Base-by-base conservation (phyloP, 163 green algal species). In the Coccomyxa subellipsoidea region DNA sequence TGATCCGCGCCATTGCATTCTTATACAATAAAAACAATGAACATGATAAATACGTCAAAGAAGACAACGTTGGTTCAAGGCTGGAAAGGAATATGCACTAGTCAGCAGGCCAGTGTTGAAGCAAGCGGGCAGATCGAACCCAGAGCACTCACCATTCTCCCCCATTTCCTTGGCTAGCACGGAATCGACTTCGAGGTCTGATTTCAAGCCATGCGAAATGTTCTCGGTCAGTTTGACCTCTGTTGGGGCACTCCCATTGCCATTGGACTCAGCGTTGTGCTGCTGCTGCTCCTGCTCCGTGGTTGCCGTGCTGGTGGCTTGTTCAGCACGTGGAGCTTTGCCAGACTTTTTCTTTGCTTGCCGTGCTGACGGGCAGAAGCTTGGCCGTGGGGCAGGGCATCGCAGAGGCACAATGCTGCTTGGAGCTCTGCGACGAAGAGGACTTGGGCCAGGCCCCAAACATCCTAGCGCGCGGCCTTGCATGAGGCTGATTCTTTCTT, bases 111-210 rank as follows among this genome's bases (percentile, higher is more conserved):
- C 40, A 40, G 75, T 40, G 70, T 38, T 40, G 34, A 77, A 40
- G 70, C 70, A 77, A 73, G 21, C 7, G 18, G 70, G 70, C 40
- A 38, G 70, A n/a, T n/a, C 37, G 35, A 32, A 79, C 12, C n/a
- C 1, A 54, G 12, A 32, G 25, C 9, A 7, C 59, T 54, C 69
- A 90, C 88, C 88, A 47, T 91, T 91, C 18, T 90, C 84, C 38
- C 37, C 80, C 37, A 91, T 79, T 79, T 91, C 88, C 54, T 85
- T 81, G 35, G 83, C 81, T 54, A 89, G 76, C 9, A 87, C 83
- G 21, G 80, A 72, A 34, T 87, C 86, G 18, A 87, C 59, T 21
- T 86, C 81, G 23, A 88, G 38, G 23, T 87, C 79, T 29, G 47
- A 32, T n/a, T 32, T 81, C 7, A 25, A 37, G 75, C 32, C 27